A percentile compares a stretch with the other conserved stretches of the same genome.
phyloP scores from a whole-genome alignment of 2,329 filamentous ascomycete genomes.

The Colletotrichum trifolii region DNA sequence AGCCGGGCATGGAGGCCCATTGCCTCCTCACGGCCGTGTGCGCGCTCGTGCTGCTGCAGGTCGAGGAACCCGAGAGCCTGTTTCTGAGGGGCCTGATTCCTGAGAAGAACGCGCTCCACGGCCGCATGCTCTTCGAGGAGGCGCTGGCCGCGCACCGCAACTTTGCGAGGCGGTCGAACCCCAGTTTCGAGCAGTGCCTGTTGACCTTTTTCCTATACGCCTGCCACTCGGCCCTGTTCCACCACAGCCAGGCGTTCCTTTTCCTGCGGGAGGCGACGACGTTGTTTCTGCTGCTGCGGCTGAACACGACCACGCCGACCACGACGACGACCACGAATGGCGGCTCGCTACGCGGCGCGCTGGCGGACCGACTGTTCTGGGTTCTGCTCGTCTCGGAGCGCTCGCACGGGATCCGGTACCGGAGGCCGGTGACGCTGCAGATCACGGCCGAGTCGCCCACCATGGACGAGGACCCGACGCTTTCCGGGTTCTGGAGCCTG shows the following conservation, averaged over 20 bases:
- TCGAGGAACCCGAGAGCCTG: conserved; percentile 49
- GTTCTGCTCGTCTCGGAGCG: conserved; percentile 56
- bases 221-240: conserved; percentile 53
- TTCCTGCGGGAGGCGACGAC: conserved; percentile 57
- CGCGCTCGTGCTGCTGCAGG: conserved; percentile 54
- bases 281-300: conserved; percentile 48
- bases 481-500: conserved; percentile 53
- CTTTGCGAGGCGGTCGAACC: conserved; percentile 47
- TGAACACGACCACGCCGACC: conserved; percentile 37
- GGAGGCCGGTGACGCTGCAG: conserved; percentile 55
- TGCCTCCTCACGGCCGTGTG: conserved; percentile 52
- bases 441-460: conserved; percentile 51
- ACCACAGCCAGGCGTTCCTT: conserved; percentile 56
- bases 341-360: conserved; percentile 37
- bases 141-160: conserved; percentile 48
- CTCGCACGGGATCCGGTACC: conserved; percentile 57
- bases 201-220: conserved; percentile 58
- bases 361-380: conserved; percentile 56
- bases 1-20: conserved; percentile 47
- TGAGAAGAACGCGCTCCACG: conserved; percentile 51
- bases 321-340: too few relatives aligned
- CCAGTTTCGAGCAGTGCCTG: conserved; percentile 52
- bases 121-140: conserved; percentile 51
- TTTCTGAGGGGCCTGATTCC: conserved; percentile 47
- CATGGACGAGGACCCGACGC: conserved; percentile 45